These are phyloP conservation scores for Eutrema heterophyllum DNA, from an alignment of 345 rosid species.

Conservation along the genomic window DNA sequence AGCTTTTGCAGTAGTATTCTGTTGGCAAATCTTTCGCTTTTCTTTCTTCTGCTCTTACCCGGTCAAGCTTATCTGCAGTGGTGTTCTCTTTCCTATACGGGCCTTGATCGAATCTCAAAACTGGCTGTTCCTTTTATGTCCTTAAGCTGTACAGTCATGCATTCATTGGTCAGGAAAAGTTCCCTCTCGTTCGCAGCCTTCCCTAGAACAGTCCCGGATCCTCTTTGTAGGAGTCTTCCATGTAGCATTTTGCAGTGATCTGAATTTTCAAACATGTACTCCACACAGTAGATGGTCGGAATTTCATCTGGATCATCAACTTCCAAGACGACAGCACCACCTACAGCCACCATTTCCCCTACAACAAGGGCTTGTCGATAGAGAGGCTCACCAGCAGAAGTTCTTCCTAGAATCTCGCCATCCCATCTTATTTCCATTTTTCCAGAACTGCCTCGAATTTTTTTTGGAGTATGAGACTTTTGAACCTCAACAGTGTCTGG, in stretches of 20 bases:
- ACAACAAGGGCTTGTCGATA: conserved; percentile 46
- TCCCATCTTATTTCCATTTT: conserved; percentile 49
- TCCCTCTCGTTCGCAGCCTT: conserved; percentile 64
- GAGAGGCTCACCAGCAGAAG: conserved; percentile 42
- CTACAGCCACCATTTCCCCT: conserved; percentile 47
- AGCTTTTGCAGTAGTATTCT: conserved; percentile 62
- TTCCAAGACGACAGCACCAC: conserved; percentile 43
- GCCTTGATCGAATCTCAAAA: conserved; percentile 44
- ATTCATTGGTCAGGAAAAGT: conserved; percentile 51
- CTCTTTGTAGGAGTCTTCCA: conserved; percentile 51
- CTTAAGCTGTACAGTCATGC: conserved; percentile 40
- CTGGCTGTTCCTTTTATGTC: conserved; percentile 42
- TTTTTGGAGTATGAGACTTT: conserved; percentile 29
- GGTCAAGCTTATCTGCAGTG: conserved; percentile 39
- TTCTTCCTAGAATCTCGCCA: conserved; percentile 39
- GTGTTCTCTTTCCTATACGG: conserved; percentile 47
- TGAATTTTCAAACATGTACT: conserved; percentile 54
- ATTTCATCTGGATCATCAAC: conserved; percentile 10
- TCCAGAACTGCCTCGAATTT: conserved; percentile 21
- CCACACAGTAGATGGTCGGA: conserved; percentile 53
- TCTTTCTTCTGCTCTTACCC: conserved; percentile 51
- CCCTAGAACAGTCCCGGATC: conserved; percentile 57
- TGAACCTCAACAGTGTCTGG: conserved; percentile 25
- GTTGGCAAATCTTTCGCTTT: conserved; percentile 46
- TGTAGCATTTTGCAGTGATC: conserved; percentile 55